Evolutionary conservation across 1,284 basidiomycete genomes (phyloP), one percentile per base, ranked within the genome.

Genomic region (Lignosus rhinocerotis): DNA sequence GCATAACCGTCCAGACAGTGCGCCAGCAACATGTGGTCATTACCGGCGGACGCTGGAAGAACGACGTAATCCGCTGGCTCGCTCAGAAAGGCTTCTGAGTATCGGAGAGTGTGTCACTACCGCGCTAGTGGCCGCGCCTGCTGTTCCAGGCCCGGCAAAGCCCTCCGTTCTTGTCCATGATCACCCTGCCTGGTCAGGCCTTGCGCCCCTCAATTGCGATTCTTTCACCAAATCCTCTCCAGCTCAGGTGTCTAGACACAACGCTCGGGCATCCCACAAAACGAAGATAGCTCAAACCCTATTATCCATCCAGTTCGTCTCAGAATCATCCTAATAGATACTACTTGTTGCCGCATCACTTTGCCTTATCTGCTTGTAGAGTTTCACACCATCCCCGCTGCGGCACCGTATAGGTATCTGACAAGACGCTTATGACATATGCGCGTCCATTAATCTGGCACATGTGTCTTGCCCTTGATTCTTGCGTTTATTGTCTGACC

Each of bases 41-140:
- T 61, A 72, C 75, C 30, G 86, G 86, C 52, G 83, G 85, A 6
- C 76, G 75, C 54, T 85, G 82, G 82, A 88, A 82, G 68, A 75
- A 76, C 59, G 70, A 82, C 48, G 79, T 89, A 48, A 63, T 79
- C 62, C 74, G 78, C 54, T 90, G 85, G 84, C 77, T 90, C 62
- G 74, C 74, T 66, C 67, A 71, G 60, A 81, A 76, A 65, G 87
- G 87, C 31, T 88, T 88, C 70, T 88, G 58, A 65, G 32, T 47
- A 8, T 25, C 19, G 31, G 32, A 12, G 36, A 17, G 36, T 43
- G 41, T 39, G 45, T 48, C 46, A 51, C 25, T 34, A 19, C 11
- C 47, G 8, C 47, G 8, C 33, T 39, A 38, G 34, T 50, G 17
- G 14, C 34, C 30, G 36, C 34, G 38, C 49, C 33, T 32, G 30